Evolutionary conservation across 371 early-diverging fungal genomes (phyloP).

Genomic region (Mucor sp.): DNA sequence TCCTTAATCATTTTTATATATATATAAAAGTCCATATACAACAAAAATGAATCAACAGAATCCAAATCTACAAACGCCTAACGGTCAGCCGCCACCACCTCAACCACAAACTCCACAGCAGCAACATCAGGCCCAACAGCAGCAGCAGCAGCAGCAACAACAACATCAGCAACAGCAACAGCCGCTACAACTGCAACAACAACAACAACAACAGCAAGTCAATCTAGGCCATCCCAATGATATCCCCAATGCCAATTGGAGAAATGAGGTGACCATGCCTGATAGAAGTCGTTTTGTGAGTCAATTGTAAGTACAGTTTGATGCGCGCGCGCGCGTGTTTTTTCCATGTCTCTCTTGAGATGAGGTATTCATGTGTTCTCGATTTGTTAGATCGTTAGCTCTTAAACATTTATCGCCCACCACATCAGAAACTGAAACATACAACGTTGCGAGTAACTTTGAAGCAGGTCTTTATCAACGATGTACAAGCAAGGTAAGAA

Average conservation of each 20-base stretch:
- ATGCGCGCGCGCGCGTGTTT: slow-evolving; percentile 14
- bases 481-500: slow-evolving; percentile 44
- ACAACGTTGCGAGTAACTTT: slow-evolving; percentile 43
- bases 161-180: not conserved
- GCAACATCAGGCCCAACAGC: slow-evolving; percentile 5
- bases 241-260: slow-evolving; percentile 37
- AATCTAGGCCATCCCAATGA: slow-evolving; percentile 19
- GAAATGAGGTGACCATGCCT: slow-evolving; percentile 39
- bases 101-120: not conserved
- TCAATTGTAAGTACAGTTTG: slow-evolving; percentile 38
- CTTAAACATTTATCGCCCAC: slow-evolving; percentile 38
- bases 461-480: slow-evolving; percentile 38
- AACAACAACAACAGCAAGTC: slow-evolving; percentile 11
- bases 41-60: slow-evolving; percentile 14
- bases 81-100: not conserved
- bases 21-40: not conserved
- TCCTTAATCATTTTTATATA: not conserved
- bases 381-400: slow-evolving; percentile 32
- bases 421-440: slow-evolving; percentile 40
- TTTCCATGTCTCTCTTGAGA: not conserved
- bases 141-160: not conserved
- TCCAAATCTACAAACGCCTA: slow-evolving; percentile 9
- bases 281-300: slow-evolving; percentile 42
- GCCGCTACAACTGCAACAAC: not conserved
- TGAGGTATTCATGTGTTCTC: not conserved